phyloP scores from a whole-genome alignment of 1,284 basidiomycete genomes.

The Tilletiopsis washingtonensis region DNA sequence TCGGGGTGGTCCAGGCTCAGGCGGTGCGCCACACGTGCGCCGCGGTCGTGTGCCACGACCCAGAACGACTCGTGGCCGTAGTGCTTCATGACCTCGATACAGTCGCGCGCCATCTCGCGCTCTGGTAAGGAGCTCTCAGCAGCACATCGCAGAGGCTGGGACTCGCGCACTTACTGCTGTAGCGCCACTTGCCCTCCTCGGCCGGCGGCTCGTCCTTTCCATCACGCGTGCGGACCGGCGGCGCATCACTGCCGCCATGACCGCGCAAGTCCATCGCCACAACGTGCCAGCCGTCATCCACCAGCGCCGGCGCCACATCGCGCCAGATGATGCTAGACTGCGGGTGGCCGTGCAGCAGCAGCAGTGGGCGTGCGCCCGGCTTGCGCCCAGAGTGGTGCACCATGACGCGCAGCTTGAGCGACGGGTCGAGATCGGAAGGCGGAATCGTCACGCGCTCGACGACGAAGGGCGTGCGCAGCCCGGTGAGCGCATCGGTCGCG shows the following conservation, averaged over 20 bases:
- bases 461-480: no score
- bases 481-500: no score
- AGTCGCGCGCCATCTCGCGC: constrained; percentile 48
- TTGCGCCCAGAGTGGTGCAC: no score
- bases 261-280: constrained; percentile 47
- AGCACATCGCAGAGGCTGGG: not conserved
- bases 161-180: constrained; percentile 9
- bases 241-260: constrained; percentile 17
- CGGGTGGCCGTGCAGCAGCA: constrained; percentile 49
- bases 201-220: constrained; percentile 1
- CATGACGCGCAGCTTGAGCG: no score
- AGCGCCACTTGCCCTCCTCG: constrained; percentile 14
- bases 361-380: constrained; percentile 27
- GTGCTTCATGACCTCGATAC: constrained; percentile 46
- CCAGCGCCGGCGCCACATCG: constrained; percentile 38
- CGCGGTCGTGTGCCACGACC: constrained; percentile 49
- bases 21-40: constrained; percentile 49
- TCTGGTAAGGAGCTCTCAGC: constrained; percentile 19
- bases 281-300: constrained; percentile 40
- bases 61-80: constrained; percentile 33
- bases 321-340: constrained; percentile 48
- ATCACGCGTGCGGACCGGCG: constrained; percentile 19
- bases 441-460: no score
- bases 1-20: constrained; percentile 46
- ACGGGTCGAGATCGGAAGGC: no score